These are phyloP conservation scores for Lentinula aciculospora DNA, from an alignment of 768 basidiomycete species.

Conservation along the genomic window DNA sequence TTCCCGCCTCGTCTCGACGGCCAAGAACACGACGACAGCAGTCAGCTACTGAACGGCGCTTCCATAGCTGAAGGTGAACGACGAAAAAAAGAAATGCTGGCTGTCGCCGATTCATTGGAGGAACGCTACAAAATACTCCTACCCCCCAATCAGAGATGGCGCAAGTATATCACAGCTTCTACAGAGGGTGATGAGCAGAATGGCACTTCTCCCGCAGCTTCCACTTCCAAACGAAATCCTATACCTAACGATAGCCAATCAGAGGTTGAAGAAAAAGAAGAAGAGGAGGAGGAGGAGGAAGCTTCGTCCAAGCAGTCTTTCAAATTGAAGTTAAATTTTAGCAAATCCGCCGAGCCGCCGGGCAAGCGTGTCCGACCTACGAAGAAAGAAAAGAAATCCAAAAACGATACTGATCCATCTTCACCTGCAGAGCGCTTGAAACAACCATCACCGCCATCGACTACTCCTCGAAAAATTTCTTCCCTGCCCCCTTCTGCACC, in stretches of 20 bases:
- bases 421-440: background rate
- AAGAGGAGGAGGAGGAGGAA: background rate
- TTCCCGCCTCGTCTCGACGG: conserved; percentile 37
- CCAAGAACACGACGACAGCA: conserved; percentile 21
- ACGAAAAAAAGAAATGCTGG: conserved; percentile 68
- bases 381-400: background rate
- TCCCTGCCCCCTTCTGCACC: conserved; percentile 10
- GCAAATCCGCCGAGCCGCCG: background rate
- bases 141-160: conserved; percentile 47
- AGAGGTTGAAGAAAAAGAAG: conserved; percentile 2
- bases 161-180: background rate
- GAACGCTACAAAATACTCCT: conserved; percentile 72
- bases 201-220: background rate
- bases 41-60: conserved; percentile 30
- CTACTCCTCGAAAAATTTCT: background rate
- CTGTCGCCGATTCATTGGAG: conserved; percentile 59
- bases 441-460: background rate
- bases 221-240: background rate
- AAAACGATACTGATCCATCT: background rate
- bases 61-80: conserved; percentile 63
- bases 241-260: background rate
- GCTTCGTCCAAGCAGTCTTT: background rate
- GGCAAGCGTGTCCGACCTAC: background rate
- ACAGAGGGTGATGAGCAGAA: background rate
- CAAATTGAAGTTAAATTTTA: background rate